Evolutionary conservation across 176 grass and related monocot species (phyloP).

Genomic region (Pharus latifolius): DNA sequence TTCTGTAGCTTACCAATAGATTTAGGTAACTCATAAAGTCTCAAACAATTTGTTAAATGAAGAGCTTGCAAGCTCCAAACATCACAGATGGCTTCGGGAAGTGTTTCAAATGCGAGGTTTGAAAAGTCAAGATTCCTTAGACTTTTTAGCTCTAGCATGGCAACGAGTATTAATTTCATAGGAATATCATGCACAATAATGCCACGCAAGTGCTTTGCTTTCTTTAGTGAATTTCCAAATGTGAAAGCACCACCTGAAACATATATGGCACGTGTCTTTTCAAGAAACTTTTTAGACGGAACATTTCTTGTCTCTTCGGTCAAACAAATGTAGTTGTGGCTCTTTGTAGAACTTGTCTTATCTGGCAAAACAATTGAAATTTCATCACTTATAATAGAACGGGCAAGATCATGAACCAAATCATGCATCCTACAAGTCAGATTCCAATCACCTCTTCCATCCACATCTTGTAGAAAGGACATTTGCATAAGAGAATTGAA

Average conservation of each 20-base stretch:
- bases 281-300: neutral
- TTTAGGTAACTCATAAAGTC: neutral
- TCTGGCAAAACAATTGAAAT: neutral
- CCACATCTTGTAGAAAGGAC: neutral
- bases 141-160: neutral
- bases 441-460: fast-evolving
- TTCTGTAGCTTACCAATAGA: neutral
- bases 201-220: neutral
- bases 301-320: neutral
- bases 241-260: neutral
- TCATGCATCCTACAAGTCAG: neutral
- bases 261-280: neutral
- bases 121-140: neutral
- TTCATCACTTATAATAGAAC: neutral
- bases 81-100: neutral
- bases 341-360: neutral
- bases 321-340: neutral
- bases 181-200: neutral
- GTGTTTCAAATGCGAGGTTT: fast-evolving
- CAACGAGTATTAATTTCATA: neutral
- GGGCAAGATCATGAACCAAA: conserved; percentile 7
- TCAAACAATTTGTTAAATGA: neutral
- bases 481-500: neutral
- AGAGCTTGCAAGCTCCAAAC: neutral
- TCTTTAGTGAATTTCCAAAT: neutral